Evolutionary conservation across 108 stramenopile genomes (phyloP), one percentile per base, ranked within the genome.

Genomic region (Cyclostephanos invisitatus): DNA sequence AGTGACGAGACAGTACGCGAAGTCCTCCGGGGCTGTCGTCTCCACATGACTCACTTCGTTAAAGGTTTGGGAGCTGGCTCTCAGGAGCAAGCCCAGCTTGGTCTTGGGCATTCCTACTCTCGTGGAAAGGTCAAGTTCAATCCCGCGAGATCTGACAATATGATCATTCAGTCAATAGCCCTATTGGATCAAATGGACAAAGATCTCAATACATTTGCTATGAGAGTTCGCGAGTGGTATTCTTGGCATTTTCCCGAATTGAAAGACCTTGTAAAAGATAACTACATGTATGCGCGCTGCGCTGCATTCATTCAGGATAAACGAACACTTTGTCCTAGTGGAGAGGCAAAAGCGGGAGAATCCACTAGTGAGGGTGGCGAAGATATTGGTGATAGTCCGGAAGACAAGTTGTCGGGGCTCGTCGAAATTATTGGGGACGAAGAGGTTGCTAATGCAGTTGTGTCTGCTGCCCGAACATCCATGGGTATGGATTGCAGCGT

Each of bases 171-270:
- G 72, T 89, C 96, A 67, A 99, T 99, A 83, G 97, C 94, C 71
- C 87, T 99, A 9, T 84, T 99, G 64, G 99, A 99, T 86, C 97
- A 98, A 78, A 86, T 99, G 87, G 99, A 99, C 76, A 99, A 99
- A 86, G 99, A 99, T 80, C 69, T 99, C 18, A 99, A 99, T 79
- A 99, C 98, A 25, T 98, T 98, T 81, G 97, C 98, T 55, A 99
- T 99, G 99, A 84, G 99, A 46, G 95, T 98, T 36, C 80, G 96
- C 12, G 99, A 99, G 82, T 99, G 99, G 99, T 98, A 98, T 85
- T 88, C 87, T 61, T 99, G 98, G 98, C 99, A 99, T 85, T 99
- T 99, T 72, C 99, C 99, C 17, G 99, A 99, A 84, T 85, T 99
- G 40, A 85, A 89, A 51, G 94, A 96, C 77, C 80, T 98, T 44